Evolutionary conservation across 106 monocot species (phyloP), one percentile per base, ranked within the genome.

Genomic region (Allium sativum): DNA sequence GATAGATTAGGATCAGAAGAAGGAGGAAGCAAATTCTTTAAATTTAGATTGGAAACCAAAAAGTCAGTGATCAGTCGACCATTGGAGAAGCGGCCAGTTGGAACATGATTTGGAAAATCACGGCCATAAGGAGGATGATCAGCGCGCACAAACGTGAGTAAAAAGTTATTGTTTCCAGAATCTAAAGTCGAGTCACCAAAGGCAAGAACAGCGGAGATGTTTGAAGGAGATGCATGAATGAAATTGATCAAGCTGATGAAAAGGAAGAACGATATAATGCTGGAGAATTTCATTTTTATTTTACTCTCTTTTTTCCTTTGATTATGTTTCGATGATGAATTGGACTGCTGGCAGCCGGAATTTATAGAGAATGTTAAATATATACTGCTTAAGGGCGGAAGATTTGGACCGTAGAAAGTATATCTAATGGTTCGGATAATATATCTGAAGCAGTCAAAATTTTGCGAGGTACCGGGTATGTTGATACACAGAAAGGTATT

Each of bases 181-280:
- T 65, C 65, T 7, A 65, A n/a, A 52, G 65, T 65, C 3, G 64
- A 65, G 65, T 65, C 63, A 48, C 63, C 63, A 3, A 63, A 63
- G 18, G 47, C 63, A 20, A 63, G 47, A 48, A 63, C 63, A 3
- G 20, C 48, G 46, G 47, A 61, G 3, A 61, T 61, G 42, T 15
- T 19, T 10, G 62, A 17, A 12, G 43, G 43, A 14, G 44, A 45
- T 11, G 62, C 16, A 7, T 43, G 12, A 8, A 21, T 17, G 21
- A 9, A 21, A 18, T 17, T 55, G 55, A 17, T 10, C 22, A 10
- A 14, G 56, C 4, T 19, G 21, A 12, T 21, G 55, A 5, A 7
- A 10, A 12, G 19, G 18, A 12, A 10, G 21, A 42, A 42, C 4
- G 31, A 3, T 31, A 31, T 31, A 31, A 31, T 31, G 31, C 31